A percentile compares a stretch with the other conserved stretches of the same genome.
Conservation (phyloP, 129 eudicot species). For the Gnaphalium uliginosum region DNA sequence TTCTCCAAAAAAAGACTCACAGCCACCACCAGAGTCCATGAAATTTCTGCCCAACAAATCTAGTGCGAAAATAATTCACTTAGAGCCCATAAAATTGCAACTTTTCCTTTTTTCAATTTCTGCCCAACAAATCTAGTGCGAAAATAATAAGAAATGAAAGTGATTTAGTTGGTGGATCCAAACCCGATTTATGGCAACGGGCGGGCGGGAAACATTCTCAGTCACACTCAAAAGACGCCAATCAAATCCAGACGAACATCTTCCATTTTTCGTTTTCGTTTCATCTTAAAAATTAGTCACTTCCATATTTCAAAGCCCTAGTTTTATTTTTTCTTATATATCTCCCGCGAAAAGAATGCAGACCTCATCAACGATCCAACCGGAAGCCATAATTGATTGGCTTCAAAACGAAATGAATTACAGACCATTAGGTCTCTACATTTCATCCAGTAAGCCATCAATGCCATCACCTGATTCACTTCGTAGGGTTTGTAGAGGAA, state of each 20-base stretch:
- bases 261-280: not conserved
- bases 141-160: too few relatives aligned
- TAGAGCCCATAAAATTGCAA: too few relatives aligned
- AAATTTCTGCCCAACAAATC: too few relatives aligned
- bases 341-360: slow-evolving; percentile 41
- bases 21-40: too few relatives aligned
- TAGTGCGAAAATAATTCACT: too few relatives aligned
- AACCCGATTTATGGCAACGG: too few relatives aligned
- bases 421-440: slow-evolving; percentile 63
- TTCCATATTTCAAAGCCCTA: slow-evolving; percentile 16
- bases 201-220: too few relatives aligned
- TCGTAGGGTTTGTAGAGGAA: slow-evolving; percentile 80
- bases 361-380: slow-evolving; percentile 62
- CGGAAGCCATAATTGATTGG: slow-evolving; percentile 84
- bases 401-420: slow-evolving; percentile 83
- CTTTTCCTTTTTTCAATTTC: too few relatives aligned
- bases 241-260: not conserved
- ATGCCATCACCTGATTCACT: slow-evolving; percentile 67
- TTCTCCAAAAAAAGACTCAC: too few relatives aligned
- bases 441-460: slow-evolving; percentile 46
- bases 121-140: too few relatives aligned
- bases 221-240: not conserved
- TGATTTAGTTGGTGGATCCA: not conserved
- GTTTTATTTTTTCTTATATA: slow-evolving; percentile 8
- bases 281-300: not conserved